A percentile compares a stretch with the other conserved stretches of the same genome.
phyloP scores from a whole-genome alignment of 495 filamentous ascomycete genomes.

The Immersiella caudata region DNA sequence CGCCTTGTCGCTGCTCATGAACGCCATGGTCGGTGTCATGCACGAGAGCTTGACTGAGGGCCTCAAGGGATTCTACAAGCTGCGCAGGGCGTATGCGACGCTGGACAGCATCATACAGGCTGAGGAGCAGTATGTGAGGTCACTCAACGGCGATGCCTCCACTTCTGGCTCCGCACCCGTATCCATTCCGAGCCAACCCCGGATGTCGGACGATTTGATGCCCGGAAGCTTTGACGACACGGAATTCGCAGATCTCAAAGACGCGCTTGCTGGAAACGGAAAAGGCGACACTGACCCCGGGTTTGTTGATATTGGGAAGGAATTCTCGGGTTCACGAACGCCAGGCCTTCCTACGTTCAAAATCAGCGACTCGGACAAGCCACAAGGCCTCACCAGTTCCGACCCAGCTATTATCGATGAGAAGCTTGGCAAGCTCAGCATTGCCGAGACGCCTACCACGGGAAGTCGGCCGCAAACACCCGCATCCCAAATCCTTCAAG shows the following conservation, averaged over 20 bases:
- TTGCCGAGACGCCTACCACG: neutral
- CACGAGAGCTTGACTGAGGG: slow-evolving; percentile 93
- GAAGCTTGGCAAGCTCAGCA: slow-evolving; percentile 25
- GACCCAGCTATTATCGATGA: slow-evolving; percentile 15
- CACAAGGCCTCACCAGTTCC: neutral
- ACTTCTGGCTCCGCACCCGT: neutral
- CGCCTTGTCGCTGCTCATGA: slow-evolving; percentile 85
- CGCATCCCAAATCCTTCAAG: neutral
- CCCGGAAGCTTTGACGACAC: slow-evolving; percentile 41
- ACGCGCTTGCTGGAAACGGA: slow-evolving; percentile 13
- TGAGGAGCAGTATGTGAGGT: slow-evolving; percentile 48
- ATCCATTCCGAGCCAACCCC: slow-evolving; percentile 16
- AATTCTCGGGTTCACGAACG: slow-evolving; percentile 35
- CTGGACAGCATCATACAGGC: slow-evolving; percentile 69
- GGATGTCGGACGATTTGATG: slow-evolving; percentile 37
- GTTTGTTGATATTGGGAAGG: slow-evolving; percentile 38
- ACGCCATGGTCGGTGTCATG: slow-evolving; percentile 82
- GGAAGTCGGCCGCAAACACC: neutral
- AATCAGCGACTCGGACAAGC: neutral
- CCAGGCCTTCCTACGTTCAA: slow-evolving; percentile 14
- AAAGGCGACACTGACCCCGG: slow-evolving; percentile 33
- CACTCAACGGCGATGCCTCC: slow-evolving; percentile 10
- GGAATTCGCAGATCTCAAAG: slow-evolving; percentile 37
- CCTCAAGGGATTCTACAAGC: slow-evolving; percentile 87
- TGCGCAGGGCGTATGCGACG: slow-evolving; percentile 86